phyloP scores from a whole-genome alignment of 176 grass and related monocot genomes.

The Carex myosuroides region DNA sequence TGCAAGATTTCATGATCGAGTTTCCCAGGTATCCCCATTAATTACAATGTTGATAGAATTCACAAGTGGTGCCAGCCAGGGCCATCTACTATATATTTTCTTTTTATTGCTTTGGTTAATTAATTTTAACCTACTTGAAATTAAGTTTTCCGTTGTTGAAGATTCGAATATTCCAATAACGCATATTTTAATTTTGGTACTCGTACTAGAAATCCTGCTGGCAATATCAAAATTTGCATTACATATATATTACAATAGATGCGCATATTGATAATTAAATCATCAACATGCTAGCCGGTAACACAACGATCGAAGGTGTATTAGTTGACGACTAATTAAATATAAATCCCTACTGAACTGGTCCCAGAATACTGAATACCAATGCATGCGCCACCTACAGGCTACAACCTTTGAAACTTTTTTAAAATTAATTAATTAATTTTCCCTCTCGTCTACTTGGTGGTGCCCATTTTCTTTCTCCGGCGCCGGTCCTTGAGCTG shows the following conservation, averaged over 20 bases:
- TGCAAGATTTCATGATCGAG: too few relatives aligned
- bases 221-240: neutral
- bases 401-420: neutral
- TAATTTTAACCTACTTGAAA: too few relatives aligned
- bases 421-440: neutral
- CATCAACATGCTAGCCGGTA: neutral
- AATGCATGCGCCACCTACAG: neutral
- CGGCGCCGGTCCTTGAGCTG: constrained; percentile 2
- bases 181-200: too few relatives aligned
- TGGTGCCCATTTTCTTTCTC: neutral
- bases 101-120: too few relatives aligned
- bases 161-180: too few relatives aligned
- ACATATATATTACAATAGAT: neutral
- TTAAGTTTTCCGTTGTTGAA: too few relatives aligned
- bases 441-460: neutral
- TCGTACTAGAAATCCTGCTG: too few relatives aligned
- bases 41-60: too few relatives aligned
- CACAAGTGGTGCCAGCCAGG: too few relatives aligned
- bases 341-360: neutral
- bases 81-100: too few relatives aligned
- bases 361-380: neutral
- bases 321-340: neutral
- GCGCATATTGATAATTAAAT: neutral
- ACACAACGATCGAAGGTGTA: neutral
- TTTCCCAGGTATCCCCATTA: too few relatives aligned